phyloP scores from a whole-genome alignment of 306 rosid genomes.

The Corylus heterophylla region DNA sequence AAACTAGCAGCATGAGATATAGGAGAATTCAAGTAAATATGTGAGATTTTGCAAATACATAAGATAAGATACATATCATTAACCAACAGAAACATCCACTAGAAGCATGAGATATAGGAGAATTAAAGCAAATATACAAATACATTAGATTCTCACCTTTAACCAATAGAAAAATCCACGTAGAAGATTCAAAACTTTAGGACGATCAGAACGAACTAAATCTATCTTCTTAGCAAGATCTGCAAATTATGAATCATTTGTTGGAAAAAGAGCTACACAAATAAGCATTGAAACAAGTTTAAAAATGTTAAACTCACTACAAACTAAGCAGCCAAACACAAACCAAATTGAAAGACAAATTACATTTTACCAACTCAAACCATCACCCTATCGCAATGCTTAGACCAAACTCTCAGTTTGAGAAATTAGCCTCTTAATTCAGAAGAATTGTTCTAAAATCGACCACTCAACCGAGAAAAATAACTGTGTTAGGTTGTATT shows the following conservation, averaged over 20 bases:
- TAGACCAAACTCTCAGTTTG: background rate
- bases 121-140: background rate
- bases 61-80: no score
- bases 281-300: background rate
- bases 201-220: background rate
- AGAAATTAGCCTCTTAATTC: no score
- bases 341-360: background rate
- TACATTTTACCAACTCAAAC: background rate
- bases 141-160: background rate
- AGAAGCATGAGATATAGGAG: background rate
- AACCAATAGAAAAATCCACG: slow-evolving; percentile 14
- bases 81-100: no score
- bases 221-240: slow-evolving; percentile 3
- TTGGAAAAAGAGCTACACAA: background rate
- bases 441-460: no score
- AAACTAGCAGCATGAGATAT: background rate
- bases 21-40: no score
- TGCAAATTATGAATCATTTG: background rate
- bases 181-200: background rate
- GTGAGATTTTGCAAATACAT: no score
- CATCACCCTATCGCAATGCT: background rate
- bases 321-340: background rate
- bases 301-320: background rate
- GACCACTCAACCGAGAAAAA: background rate
- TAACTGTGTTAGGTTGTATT: no score